Conservation (phyloP, 2,329 filamentous ascomycete species). For the Magnaporthiopsis incrustans region DNA sequence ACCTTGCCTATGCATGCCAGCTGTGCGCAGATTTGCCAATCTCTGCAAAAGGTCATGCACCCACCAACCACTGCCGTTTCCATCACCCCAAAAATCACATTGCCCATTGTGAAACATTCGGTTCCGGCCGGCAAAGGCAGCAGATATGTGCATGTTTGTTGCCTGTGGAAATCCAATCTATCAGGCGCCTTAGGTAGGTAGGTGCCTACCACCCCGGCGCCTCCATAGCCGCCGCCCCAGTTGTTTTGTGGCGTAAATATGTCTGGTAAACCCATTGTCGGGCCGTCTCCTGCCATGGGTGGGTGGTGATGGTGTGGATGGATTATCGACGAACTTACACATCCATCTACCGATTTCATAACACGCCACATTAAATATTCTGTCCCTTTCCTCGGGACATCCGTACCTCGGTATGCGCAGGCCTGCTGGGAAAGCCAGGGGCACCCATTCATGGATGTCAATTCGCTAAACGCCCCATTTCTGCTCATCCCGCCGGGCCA, state of each 20-base stretch:
- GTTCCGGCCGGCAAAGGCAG: not conserved
- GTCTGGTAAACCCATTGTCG: not conserved
- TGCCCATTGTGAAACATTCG: not conserved
- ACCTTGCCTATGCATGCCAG: not conserved
- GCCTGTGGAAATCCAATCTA: not conserved
- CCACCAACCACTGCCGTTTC: not conserved
- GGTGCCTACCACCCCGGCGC: too few species aligned
- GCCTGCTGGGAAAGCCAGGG: too few species aligned
- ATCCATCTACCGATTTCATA: not conserved
- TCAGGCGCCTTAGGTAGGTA: not conserved
- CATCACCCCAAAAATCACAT: too few species aligned
- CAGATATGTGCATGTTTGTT: too few species aligned
- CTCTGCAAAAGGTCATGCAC: not conserved
- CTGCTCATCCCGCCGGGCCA: not conserved
- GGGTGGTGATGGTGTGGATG: not conserved
- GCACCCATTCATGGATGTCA: not conserved
- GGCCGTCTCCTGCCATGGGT: too few species aligned
- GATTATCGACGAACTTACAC: not conserved
- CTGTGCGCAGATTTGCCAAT: not conserved
- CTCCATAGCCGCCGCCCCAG: not conserved
- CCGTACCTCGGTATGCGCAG: too few species aligned
- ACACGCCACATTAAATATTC: too few species aligned
- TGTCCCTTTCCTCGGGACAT: too few species aligned
- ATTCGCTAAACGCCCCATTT: not conserved
- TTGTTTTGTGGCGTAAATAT: not conserved